Base-by-base conservation (phyloP, 768 basidiomycete genomes). In the Ephemerocybe angulata region DNA sequence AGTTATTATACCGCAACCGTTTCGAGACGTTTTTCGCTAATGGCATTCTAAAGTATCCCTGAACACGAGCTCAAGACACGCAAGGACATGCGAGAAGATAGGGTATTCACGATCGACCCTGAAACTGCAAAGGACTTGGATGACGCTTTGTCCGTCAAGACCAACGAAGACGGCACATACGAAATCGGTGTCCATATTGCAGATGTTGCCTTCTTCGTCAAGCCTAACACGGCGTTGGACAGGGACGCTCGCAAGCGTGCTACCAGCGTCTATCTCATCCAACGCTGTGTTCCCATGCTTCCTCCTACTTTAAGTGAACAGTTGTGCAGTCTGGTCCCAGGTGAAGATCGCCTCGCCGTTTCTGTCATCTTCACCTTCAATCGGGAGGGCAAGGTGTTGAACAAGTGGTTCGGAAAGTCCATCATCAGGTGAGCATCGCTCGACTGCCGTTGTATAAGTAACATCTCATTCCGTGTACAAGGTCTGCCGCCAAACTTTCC, bases 171-270 rank as follows among this genome's bases (percentile, higher is more conserved):
- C 67, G 94, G 95, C 6, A 94, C 88, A 2, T 95, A 84, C 65
- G 90, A 94, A 38, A 83, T 99, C 46, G 93, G 93, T 52, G 83
- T 98, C n/a, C 96, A 98, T 65, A 84, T 99, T 58, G 89, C 95
- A 11, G 97, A 99, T 70, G 96, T 98, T 5, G 93, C 95, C 2
- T 88, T 88, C 76, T 98, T 98, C 71, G 87, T 92, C 63, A 92
- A 91, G 71, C 88, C 92, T 22, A 94, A 93, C 67, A 97, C 95
- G 11, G 90, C 97, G n/a, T 76, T 99, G 62, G 97, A 99, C 65
- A 91, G 97, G 22, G 97, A 99, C 72, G 97, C 97, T 37, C 86
- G 95, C 60, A 98, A 98, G 72, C 82, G 95, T 56, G 97, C 95
- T 25, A 98, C 94, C 2, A 94, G 90, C 63, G 97, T 99, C 44